Base-by-base conservation (phyloP, 1,284 basidiomycete species). In the Ganoderma sp. region DNA sequence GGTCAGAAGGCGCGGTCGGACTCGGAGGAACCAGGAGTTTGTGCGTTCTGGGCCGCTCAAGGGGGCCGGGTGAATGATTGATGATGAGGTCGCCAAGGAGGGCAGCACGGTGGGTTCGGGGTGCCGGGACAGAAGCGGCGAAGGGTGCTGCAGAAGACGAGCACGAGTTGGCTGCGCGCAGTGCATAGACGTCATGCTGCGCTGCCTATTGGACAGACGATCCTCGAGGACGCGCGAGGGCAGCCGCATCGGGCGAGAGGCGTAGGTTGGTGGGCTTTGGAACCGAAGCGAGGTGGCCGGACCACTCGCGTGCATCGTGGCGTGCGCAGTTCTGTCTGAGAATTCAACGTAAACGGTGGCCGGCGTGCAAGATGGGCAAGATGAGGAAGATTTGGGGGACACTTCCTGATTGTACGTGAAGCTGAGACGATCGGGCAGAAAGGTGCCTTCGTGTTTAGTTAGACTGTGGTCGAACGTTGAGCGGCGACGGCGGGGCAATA, bases 181-280 rank as follows among this genome's bases (percentile, higher is more conserved):
- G 48, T 34, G 43, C 3, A 25, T 43, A 58, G 58, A 66, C 64
- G 64, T 66, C 64, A 66, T 66, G 39, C 25, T 52, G 48, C 48
- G 48, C 48, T 52, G 48, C 48, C 48, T 39, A 39, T 39, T 58
- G 56, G 56, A 58, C 10, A n/a, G 45, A 22, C 37, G 37, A 39
- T 39, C 37, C 32, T 56, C 54, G 54, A 39, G 37, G 37, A 39
- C 37, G 37, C 37, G 37, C 3, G 17, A 56, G 52, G 25, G 52
- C 22, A 52, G 22, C 22, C 48, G 28, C 52, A 34, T 56, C 10
- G 5, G 52, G 52, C 28, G 28, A 56, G 5, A 56, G 52, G 52
- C 52, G 52, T 56, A 52, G 48, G 48, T 52, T 52, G 22, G 22
- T 52, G 48, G 48, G 48, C 48, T 52, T 52, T 52, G 2, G 22